Evolutionary conservation across 2,329 filamentous ascomycete species (phyloP), one percentile per base, ranked within the genome.

Genomic region (Epichloe sp.): DNA sequence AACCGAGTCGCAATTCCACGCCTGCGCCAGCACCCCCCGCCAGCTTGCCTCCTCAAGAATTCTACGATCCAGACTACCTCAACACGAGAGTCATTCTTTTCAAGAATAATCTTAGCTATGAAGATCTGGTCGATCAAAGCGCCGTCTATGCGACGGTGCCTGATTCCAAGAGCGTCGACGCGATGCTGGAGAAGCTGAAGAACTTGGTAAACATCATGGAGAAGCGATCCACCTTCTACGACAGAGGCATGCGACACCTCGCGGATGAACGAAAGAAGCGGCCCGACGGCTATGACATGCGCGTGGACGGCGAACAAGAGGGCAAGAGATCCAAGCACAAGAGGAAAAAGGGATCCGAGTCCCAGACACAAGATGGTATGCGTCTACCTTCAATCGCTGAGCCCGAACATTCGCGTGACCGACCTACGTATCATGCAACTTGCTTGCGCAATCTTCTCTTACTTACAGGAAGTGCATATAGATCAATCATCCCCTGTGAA

Each of bases 1-100:
- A 82, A 58, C 85, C 83, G 59, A 89, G 85, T 63, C 83, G 86
- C 62, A 90, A 89, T 66, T 87, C 85, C 37, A 91, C 86, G 15
- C 87, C 86, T 37, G 65, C 63, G 42, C 65, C 67, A 11, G 58
- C 62, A 23, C 70, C 65, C 74, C 23, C 65, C 62, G 76, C 71
- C 61, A 75, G 59, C 65, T 73, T 80, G 40, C 78, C 78, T 2
- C 72, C 75, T 5, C 71, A 77, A 59, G 72, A 79, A 51, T 69
- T 71, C 50, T 71, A 77, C 60, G 75, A 79, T 53, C 79, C 82
- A 21, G 77, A 85, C 51, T 85, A 83, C 62, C 77, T 89, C 49
- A 78, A 83, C 52, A 78, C 86, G 21, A 74, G 71, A 59, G 78
- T 77, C 58, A 77, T 76, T 57, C 71, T 71, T 56, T 78, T 79